phyloP scores from a whole-genome alignment of 2,329 filamentous ascomycete genomes.

The Madurella mycetomatis region DNA sequence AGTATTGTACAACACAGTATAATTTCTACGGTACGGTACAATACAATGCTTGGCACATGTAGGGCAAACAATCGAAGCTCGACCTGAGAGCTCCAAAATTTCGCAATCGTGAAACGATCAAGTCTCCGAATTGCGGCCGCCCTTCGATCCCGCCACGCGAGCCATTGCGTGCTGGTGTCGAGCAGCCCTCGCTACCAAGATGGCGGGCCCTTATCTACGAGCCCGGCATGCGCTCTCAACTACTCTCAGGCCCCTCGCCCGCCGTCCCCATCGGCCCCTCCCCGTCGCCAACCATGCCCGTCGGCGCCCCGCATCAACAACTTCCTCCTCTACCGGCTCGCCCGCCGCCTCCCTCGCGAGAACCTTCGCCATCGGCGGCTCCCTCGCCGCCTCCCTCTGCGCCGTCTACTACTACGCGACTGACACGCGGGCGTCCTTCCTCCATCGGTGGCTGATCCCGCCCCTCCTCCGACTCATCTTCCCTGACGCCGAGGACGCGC shows the following conservation, averaged over 20 bases:
- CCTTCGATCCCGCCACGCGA: constrained; percentile 11
- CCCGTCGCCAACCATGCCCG: constrained; percentile 9
- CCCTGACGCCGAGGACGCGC: constrained; percentile 85
- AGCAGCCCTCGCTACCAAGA: constrained; percentile 26
- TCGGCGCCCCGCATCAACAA: constrained; percentile 24
- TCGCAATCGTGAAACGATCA: neutral
- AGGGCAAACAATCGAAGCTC: no score
- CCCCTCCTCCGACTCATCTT: constrained; percentile 61
- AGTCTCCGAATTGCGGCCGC: constrained; percentile 1
- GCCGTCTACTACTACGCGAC: constrained; percentile 65
- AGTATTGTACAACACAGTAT: no score
- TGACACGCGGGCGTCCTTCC: constrained; percentile 64
- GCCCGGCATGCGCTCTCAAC: constrained; percentile 25
- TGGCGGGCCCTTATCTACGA: constrained; percentile 31
- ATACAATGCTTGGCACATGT: no score
- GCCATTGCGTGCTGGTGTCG: constrained; percentile 34
- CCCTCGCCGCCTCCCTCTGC: constrained; percentile 39
- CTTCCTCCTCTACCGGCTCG: constrained; percentile 22
- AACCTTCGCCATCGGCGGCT: constrained; percentile 38
- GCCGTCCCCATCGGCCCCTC: constrained; percentile 1
- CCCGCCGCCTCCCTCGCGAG: constrained; percentile 33
- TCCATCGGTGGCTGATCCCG: constrained; percentile 65
- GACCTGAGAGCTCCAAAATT: neutral
- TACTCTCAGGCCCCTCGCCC: constrained; percentile 22
- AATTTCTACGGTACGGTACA: no score